Evolutionary conservation across 306 rosid genomes (phyloP).

Genomic region (cucumber (Cucumis sativus)): DNA sequence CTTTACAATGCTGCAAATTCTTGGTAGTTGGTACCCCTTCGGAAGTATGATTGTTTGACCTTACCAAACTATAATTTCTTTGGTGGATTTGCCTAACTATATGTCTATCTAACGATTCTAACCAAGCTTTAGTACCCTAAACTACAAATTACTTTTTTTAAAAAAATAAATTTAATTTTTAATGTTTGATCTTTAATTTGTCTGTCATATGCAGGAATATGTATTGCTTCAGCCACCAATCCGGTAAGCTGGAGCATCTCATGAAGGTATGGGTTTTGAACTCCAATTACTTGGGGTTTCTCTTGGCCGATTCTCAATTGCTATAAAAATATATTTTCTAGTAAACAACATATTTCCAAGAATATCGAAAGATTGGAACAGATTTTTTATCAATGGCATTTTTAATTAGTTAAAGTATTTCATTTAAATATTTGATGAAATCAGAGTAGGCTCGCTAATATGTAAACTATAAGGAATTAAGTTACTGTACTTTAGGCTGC

Average conservation of each 20-base stretch:
- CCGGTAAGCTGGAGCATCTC: conserved; percentile 94
- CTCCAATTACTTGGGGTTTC: no score
- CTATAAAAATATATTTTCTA: background rate
- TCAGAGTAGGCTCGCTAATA: background rate
- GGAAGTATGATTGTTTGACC: background rate
- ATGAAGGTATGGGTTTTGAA: conserved; percentile 52
- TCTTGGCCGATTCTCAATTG: background rate
- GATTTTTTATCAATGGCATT: background rate
- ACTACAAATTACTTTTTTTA: background rate
- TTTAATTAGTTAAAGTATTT: background rate
- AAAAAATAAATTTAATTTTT: background rate
- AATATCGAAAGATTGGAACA: background rate
- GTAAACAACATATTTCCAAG: background rate
- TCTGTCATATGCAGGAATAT: conserved; percentile 52
- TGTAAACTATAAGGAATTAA: background rate
- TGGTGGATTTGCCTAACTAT: background rate
- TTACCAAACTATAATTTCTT: background rate
- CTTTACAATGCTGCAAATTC: background rate
- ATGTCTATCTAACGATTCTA: background rate
- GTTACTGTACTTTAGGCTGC: background rate
- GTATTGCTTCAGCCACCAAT: conserved; percentile 93
- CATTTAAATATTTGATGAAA: background rate
- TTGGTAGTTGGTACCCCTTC: background rate
- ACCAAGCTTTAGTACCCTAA: background rate
- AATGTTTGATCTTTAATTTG: background rate